A percentile compares a stretch with the other conserved stretches of the same genome.
Evolutionary conservation across 345 rosid species (phyloP).

Genomic region (Populus alba): DNA sequence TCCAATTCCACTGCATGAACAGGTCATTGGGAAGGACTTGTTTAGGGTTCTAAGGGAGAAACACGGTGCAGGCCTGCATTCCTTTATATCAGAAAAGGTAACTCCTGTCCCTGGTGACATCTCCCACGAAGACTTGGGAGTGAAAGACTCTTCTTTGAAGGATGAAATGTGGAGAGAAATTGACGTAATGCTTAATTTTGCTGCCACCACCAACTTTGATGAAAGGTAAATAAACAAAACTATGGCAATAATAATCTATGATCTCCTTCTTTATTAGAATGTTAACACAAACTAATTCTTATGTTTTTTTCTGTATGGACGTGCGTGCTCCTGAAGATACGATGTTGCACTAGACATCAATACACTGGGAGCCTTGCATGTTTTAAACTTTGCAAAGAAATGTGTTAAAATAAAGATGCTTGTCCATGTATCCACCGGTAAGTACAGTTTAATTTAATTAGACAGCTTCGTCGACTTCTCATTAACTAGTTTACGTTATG

Average conservation of each 20-base stretch:
- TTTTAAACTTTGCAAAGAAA: slow-evolving; percentile 47
- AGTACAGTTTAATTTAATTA: background rate
- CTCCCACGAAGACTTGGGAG: slow-evolving; percentile 29
- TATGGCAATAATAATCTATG: background rate
- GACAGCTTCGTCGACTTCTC: background rate
- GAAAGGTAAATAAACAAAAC: slow-evolving; percentile 34
- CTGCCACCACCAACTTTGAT: slow-evolving; percentile 44
- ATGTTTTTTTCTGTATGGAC: background rate
- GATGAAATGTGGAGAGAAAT: slow-evolving; percentile 29
- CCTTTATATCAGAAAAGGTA: slow-evolving; percentile 14
- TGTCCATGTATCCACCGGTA: slow-evolving; percentile 47
- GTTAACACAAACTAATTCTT: background rate
- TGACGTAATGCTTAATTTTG: slow-evolving; percentile 33
- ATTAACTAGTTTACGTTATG: background rate
- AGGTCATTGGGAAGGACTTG: slow-evolving; percentile 27
- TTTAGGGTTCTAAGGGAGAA: slow-evolving; percentile 16
- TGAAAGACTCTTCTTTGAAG: slow-evolving; percentile 12
- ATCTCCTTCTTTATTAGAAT: background rate
- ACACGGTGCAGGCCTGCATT: slow-evolving; percentile 2
- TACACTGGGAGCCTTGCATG: slow-evolving; percentile 54
- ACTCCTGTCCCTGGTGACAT: slow-evolving; percentile 32
- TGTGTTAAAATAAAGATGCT: slow-evolving; percentile 47
- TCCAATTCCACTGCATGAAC: background rate
- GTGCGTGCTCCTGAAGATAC: slow-evolving; percentile 9
- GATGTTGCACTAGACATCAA: slow-evolving; percentile 55